Percentiles rank a stretch among this genome's conserved stretches.
Evolutionary conservation across 345 rosid species (phyloP).

Genomic region (Lepidium aucheri): DNA sequence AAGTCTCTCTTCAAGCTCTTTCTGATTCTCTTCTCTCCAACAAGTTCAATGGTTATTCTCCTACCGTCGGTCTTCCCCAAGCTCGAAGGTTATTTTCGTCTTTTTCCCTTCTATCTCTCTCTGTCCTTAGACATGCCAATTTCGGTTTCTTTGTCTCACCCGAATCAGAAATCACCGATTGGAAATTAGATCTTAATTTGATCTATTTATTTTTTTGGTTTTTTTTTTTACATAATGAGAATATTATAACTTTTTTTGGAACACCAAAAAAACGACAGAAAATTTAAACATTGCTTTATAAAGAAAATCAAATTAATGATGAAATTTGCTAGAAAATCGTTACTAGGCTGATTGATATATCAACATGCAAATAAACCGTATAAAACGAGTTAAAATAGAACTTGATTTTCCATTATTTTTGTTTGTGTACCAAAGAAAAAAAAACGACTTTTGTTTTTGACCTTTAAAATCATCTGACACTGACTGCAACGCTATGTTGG

Average conservation of each 20-base stretch:
- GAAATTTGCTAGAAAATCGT: neutral
- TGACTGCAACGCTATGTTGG: neutral
- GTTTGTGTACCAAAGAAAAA: too few species aligned
- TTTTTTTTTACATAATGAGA: too few species aligned
- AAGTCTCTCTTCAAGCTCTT: constrained; percentile 55
- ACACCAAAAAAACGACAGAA: too few species aligned
- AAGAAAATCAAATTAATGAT: too few species aligned
- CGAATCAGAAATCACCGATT: neutral
- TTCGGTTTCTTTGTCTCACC: neutral
- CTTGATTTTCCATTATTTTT: neutral
- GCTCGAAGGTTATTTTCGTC: constrained; percentile 57
- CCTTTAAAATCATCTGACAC: neutral
- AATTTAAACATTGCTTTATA: neutral
- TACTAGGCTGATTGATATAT: too few species aligned
- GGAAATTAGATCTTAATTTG: neutral
- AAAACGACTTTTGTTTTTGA: neutral
- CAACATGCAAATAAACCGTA: neutral
- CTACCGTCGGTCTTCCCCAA: constrained; percentile 86
- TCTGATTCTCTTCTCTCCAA: constrained; percentile 59
- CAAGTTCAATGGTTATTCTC: constrained; percentile 88
- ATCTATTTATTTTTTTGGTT: too few species aligned
- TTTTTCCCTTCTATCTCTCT: neutral
- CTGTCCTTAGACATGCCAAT: neutral
- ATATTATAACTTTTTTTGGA: too few species aligned
- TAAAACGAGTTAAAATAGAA: neutral